Conservation (phyloP, 2,329 filamentous ascomycete genomes). For the Emergomyces orientalis region DNA sequence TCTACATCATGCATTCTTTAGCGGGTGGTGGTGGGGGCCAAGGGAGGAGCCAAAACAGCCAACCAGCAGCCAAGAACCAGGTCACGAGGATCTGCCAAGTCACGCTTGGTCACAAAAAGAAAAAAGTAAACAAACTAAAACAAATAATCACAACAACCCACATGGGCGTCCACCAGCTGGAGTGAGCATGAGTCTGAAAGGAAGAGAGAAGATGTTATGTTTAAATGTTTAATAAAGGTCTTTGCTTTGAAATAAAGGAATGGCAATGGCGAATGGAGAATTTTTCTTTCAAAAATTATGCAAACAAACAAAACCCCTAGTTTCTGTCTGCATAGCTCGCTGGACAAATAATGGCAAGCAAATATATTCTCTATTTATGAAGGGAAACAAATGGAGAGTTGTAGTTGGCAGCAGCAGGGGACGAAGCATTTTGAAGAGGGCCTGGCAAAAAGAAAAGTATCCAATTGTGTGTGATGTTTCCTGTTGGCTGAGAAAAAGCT, state of each 20-base stretch:
- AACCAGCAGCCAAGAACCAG: too few relatives aligned
- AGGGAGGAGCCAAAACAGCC: too few relatives aligned
- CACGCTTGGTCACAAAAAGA: not conserved
- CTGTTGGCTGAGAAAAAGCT: not conserved
- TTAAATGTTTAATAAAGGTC: not conserved
- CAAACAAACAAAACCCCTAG: not conserved
- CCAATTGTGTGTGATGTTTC: not conserved
- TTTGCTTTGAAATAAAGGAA: not conserved
- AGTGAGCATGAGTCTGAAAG: not conserved
- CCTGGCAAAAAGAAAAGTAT: not conserved
- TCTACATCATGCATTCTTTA: too few relatives aligned
- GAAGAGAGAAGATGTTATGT: not conserved
- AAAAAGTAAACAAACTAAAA: slow-evolving; percentile 1
- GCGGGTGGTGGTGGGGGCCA: too few relatives aligned
- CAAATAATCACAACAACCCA: not conserved
- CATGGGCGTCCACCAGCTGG: not conserved
- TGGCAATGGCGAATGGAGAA: not conserved
- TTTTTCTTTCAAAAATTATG: not conserved
- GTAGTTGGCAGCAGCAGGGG: not conserved
- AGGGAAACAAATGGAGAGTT: not conserved
- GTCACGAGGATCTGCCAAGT: not conserved
- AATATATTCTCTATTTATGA: too few relatives aligned
- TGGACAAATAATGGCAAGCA: not conserved
- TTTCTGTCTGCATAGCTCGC: not conserved
- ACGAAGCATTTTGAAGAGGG: not conserved